Conservation (phyloP, 148 eudicot species). For the Fagopyrum homotropicum region DNA sequence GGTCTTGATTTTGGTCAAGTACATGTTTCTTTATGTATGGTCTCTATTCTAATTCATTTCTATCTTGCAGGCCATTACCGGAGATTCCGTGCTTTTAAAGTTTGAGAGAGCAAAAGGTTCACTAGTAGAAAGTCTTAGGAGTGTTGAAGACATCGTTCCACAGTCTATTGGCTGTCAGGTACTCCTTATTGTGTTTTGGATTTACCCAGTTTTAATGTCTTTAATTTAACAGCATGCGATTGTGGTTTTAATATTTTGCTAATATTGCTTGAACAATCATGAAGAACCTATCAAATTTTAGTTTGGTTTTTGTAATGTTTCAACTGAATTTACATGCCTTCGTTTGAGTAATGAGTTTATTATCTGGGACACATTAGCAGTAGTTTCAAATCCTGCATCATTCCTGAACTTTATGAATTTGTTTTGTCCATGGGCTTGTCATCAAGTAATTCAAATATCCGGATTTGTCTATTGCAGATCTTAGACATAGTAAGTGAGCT, state of each 20-base stretch:
- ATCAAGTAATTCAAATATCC: not conserved
- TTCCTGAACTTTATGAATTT: not conserved
- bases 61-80: constrained; percentile 80
- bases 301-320: not conserved
- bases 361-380: not conserved
- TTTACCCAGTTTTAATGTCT: not conserved
- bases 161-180: constrained; percentile 88
- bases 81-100: constrained; percentile 79
- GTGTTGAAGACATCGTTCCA: constrained; percentile 90
- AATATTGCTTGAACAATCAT: not conserved
- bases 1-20: not conserved
- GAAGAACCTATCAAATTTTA: not conserved
- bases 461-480: constrained; percentile 38
- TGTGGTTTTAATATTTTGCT: not conserved
- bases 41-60: constrained; percentile 2
- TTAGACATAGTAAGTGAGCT: constrained; percentile 60
- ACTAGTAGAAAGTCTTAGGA: constrained; percentile 68
- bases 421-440: not conserved
- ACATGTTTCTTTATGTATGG: not conserved
- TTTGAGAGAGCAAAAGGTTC: constrained; percentile 84
- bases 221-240: not conserved
- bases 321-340: not conserved
- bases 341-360: too few species aligned
- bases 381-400: not conserved
- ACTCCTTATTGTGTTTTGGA: constrained; percentile 13